phyloP scores from a whole-genome alignment of 1,139 yeast species.

The Dujonia santamariae region DNA sequence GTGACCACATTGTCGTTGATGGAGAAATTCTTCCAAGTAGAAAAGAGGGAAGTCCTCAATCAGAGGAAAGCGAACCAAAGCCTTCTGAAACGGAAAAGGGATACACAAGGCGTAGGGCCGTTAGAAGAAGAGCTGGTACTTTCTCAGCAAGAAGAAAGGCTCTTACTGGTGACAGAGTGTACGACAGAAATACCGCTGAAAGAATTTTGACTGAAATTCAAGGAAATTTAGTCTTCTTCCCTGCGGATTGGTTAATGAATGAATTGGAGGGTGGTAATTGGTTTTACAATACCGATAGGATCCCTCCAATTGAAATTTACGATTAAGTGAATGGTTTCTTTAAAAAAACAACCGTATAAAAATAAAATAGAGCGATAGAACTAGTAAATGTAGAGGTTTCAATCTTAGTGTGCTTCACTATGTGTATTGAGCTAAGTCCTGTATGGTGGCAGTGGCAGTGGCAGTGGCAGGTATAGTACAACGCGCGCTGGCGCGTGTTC shows the following conservation, averaged over 20 bases:
- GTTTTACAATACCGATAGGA: slow-evolving; percentile 90
- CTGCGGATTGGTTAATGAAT: slow-evolving; percentile 83
- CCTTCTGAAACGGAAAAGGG: not conserved
- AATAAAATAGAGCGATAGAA: too few species aligned
- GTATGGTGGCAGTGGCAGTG: too few species aligned
- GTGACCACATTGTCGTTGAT: slow-evolving; percentile 4
- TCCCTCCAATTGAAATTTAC: slow-evolving; percentile 94
- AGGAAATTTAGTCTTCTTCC: slow-evolving; percentile 88
- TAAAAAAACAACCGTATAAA: too few species aligned
- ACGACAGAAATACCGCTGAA: slow-evolving; percentile 76
- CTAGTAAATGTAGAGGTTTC: too few species aligned
- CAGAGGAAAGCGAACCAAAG: slow-evolving; percentile 1
- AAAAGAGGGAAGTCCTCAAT: slow-evolving; percentile 1
- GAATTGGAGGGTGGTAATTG: slow-evolving; percentile 91
- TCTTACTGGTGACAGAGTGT: slow-evolving; percentile 53
- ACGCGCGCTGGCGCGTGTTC: not conserved
- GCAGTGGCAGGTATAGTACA: too few species aligned
- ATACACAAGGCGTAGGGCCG: slow-evolving; percentile 6
- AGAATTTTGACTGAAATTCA: slow-evolving; percentile 68
- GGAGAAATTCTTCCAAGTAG: slow-evolving; percentile 4
- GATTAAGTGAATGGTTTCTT: slow-evolving; percentile 59
- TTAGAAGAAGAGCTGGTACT: slow-evolving; percentile 31
- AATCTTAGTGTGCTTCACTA: too few species aligned
- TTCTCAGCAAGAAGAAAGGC: slow-evolving; percentile 39
- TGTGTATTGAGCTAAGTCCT: too few species aligned